phyloP scores from a whole-genome alignment of 371 early-diverging fungal species.

The Mucor plumbeus region DNA sequence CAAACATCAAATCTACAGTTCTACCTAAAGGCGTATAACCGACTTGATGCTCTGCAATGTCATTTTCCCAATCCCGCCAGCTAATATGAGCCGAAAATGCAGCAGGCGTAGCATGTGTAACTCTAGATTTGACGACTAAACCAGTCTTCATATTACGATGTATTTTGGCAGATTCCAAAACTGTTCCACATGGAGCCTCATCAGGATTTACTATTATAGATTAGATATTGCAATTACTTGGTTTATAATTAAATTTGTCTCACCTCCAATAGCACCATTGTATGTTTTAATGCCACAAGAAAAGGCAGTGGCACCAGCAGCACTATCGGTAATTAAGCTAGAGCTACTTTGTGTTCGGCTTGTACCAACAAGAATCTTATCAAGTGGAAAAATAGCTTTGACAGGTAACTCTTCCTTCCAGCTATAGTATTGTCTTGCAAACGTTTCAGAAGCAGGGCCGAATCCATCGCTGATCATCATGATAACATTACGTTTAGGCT shows the following conservation, averaged over 20 bases:
- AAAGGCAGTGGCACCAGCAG: conserved; percentile 96
- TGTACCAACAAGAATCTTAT: conserved; percentile 84
- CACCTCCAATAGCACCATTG: conserved; percentile 83
- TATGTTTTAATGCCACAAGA: conserved; percentile 83
- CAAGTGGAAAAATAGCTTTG: conserved; percentile 65
- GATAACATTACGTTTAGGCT: conserved; percentile 69
- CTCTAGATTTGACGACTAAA: conserved; percentile 88
- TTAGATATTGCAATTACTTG: not conserved
- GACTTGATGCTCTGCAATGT: conserved; percentile 91
- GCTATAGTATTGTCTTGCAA: conserved; percentile 80
- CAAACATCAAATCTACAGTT: conserved; percentile 89
- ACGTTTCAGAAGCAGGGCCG: conserved; percentile 93
- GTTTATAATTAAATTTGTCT: not conserved
- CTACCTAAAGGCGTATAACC: conserved; percentile 84
- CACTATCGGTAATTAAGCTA: conserved; percentile 92
- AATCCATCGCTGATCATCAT: conserved; percentile 94
- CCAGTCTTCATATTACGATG: conserved; percentile 81
- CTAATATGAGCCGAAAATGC: conserved; percentile 84
- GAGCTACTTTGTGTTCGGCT: conserved; percentile 85
- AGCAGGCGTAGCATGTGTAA: conserved; percentile 91
- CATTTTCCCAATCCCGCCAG: conserved; percentile 75
- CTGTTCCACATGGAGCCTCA: conserved; percentile 84
- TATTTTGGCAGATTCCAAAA: conserved; percentile 92
- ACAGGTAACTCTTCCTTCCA: conserved; percentile 52
- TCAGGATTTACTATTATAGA: conserved; percentile 49